These are phyloP conservation scores for Staphylotrichum longicolle DNA, from an alignment of 495 filamentous ascomycete species.

Conservation along the genomic window DNA sequence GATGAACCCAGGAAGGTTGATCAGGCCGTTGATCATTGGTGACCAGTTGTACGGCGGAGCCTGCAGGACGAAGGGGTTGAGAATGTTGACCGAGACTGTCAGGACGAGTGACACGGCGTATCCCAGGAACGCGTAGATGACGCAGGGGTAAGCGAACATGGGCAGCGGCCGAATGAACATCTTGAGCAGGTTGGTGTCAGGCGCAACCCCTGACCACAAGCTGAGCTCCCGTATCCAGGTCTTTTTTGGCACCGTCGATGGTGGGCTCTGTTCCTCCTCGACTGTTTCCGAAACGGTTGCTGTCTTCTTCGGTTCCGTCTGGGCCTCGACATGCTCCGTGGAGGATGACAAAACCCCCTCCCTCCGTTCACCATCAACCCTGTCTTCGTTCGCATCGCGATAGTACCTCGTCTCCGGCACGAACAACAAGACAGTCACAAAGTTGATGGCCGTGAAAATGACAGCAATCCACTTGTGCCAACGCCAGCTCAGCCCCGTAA, in stretches of 20 bases:
- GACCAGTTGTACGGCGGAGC: slow-evolving; percentile 63
- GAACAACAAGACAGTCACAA: slow-evolving; percentile 36
- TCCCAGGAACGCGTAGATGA: slow-evolving; percentile 43
- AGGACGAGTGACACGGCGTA: slow-evolving; percentile 51
- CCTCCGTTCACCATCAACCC: neutral
- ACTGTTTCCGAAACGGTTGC: neutral
- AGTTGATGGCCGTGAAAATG: slow-evolving; percentile 35
- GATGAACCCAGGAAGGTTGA: slow-evolving; percentile 49
- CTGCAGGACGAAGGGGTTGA: slow-evolving; percentile 63
- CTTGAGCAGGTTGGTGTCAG: slow-evolving; percentile 28
- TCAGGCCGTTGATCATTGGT: slow-evolving; percentile 55
- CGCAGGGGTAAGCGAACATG: slow-evolving; percentile 43
- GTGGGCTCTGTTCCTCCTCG: neutral
- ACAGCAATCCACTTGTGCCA: slow-evolving; percentile 41
- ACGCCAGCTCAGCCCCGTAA: slow-evolving; percentile 40
- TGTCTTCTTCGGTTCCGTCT: neutral
- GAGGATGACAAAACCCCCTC: neutral
- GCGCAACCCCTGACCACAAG: slow-evolving; percentile 29
- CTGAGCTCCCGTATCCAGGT: slow-evolving; percentile 30
- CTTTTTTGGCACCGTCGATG: slow-evolving; percentile 25
- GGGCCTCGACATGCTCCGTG: neutral
- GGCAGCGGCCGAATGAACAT: slow-evolving; percentile 41
- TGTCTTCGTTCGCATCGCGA: slow-evolving; percentile 25
- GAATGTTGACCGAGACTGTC: slow-evolving; percentile 60
- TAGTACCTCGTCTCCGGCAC: slow-evolving; percentile 44